A percentile compares a stretch with the other conserved stretches of the same genome.
Conservation (phyloP, 805 yeast genomes). For the Millerago galiae region DNA sequence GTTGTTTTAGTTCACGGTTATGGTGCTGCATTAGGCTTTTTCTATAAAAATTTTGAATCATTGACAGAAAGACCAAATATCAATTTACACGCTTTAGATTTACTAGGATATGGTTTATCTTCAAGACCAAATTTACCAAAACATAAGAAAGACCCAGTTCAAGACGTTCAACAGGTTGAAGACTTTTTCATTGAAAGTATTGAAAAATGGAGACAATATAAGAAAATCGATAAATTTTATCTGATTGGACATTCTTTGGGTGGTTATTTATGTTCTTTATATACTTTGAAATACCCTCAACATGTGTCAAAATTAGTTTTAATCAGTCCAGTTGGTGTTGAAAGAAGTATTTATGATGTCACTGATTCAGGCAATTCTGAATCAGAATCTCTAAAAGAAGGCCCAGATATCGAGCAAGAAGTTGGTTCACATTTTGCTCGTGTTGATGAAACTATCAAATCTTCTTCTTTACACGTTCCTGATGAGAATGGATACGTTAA, state of each 20-base stretch:
- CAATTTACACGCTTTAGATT: conserved; percentile 52
- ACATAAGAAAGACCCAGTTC: conserved; percentile 11
- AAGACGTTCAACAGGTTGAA: conserved; percentile 28
- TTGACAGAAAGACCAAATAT: conserved; percentile 45
- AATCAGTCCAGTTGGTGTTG: conserved; percentile 71
- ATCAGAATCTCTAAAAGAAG: conserved; percentile 11
- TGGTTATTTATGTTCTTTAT: conserved; percentile 58
- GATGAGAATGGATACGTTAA: conserved; percentile 29
- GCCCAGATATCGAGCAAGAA: conserved; percentile 30
- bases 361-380: neutral
- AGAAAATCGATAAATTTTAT: conserved; percentile 44
- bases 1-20: conserved; percentile 78
- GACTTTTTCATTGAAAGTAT: conserved; percentile 38
- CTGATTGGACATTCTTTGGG: conserved; percentile 69
- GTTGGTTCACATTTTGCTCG: conserved; percentile 16
- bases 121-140: conserved; percentile 40
- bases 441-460: conserved; percentile 11
- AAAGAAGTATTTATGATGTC: conserved; percentile 38
- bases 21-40: conserved; percentile 79
- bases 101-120: conserved; percentile 57
- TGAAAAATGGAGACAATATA: conserved; percentile 50
- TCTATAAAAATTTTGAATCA: conserved; percentile 55
- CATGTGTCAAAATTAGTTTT: conserved; percentile 46
- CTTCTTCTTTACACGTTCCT: conserved; percentile 22
- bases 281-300: conserved; percentile 49